These are phyloP conservation scores for Hyaloscypha variabilis DNA, from an alignment of 495 filamentous ascomycete species.

Conservation along the genomic window DNA sequence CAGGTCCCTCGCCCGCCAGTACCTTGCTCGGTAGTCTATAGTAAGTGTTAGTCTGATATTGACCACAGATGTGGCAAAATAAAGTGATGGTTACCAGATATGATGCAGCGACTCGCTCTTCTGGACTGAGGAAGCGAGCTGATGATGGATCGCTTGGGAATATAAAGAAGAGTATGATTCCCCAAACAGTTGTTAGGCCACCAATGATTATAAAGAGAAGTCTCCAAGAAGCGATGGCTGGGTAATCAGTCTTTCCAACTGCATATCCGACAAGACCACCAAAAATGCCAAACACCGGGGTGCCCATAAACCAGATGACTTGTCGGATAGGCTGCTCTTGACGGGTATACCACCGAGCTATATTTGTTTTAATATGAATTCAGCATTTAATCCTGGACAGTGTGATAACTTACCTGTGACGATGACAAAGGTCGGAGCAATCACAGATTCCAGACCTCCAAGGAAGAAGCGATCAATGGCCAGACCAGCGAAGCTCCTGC, in stretches of 20 bases:
- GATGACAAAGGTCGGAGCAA: not conserved
- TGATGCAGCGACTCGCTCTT: not conserved
- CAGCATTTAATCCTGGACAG: not conserved
- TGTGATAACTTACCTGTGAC: not conserved
- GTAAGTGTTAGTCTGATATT: not conserved
- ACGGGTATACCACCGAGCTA: not conserved
- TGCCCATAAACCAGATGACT: not conserved
- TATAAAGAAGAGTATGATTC: not conserved
- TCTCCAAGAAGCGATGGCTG: not conserved
- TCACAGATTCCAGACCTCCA: not conserved
- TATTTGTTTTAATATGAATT: not conserved
- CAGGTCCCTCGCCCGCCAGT: not conserved
- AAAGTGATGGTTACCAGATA: not conserved
- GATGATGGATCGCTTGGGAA: not conserved
- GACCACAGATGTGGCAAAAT: not conserved
- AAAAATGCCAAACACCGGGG: not conserved
- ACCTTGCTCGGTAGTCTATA: constrained; percentile 2
- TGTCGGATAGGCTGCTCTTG: not conserved
- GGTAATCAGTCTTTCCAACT: not conserved
- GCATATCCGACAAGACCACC: not conserved
- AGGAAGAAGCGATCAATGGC: not conserved
- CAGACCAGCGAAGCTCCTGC: not conserved
- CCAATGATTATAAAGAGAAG: not conserved
- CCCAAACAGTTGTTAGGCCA: not conserved
- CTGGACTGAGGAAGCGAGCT: not conserved